Conservation (phyloP, 371 early-diverging fungal species). For the Apophysomyces elegans region DNA sequence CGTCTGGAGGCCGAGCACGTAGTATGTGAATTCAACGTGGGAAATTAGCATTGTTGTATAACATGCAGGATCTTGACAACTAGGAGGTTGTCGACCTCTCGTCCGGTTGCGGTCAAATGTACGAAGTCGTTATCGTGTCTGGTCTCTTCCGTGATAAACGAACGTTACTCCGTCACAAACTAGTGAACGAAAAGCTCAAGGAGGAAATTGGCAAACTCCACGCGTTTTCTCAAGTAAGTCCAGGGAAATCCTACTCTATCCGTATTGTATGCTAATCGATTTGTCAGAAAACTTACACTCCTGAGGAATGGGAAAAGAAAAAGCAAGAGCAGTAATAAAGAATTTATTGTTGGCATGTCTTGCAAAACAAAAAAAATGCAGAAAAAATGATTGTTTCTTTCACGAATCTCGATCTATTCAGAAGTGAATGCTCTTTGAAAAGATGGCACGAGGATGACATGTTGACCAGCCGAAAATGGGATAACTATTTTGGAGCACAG, state of each 20-base stretch:
- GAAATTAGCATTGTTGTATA: slow-evolving; percentile 7
- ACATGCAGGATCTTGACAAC: slow-evolving; percentile 4
- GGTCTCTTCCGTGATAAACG: slow-evolving; percentile 72
- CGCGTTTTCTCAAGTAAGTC: slow-evolving; percentile 80
- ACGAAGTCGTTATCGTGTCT: slow-evolving; percentile 78
- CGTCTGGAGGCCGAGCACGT: slow-evolving; percentile 64
- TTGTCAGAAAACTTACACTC: slow-evolving; percentile 72
- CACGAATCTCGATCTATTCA: background rate
- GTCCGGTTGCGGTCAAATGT: slow-evolving; percentile 82
- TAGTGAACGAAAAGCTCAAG: slow-evolving; percentile 81
- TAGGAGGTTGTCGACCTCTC: slow-evolving; percentile 64
- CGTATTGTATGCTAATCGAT: background rate
- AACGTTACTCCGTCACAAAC: slow-evolving; percentile 71
- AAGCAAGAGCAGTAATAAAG: slow-evolving; percentile 23
- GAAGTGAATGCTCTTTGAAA: background rate
- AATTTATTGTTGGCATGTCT: background rate
- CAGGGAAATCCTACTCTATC: background rate
- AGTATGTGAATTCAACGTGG: slow-evolving; percentile 42
- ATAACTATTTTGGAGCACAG: background rate
- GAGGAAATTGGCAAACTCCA: slow-evolving; percentile 79
- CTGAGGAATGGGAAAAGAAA: slow-evolving; percentile 67
- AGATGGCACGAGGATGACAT: background rate
- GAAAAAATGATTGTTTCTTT: background rate
- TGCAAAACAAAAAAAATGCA: background rate
- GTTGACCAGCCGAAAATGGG: too few relatives aligned